These are phyloP conservation scores for Starmera amethionina DNA, from an alignment of 805 yeast genomes.

Conservation along the genomic window DNA sequence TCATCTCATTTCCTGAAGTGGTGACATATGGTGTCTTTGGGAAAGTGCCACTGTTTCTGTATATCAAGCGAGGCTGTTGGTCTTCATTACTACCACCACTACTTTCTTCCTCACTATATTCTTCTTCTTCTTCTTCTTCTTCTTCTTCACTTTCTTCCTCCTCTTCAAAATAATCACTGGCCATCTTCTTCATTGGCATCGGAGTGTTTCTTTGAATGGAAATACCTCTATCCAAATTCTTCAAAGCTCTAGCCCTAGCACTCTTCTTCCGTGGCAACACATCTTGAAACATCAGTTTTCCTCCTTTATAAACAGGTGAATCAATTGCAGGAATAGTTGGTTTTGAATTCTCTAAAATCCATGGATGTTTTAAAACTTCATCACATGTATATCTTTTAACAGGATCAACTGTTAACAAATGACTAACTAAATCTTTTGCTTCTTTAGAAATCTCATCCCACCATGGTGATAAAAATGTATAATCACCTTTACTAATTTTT, in stretches of 20 bases:
- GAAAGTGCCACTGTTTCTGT: neutral
- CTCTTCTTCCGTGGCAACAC: conserved; percentile 26
- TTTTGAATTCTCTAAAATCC: conserved; percentile 41
- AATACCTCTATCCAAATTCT: conserved; percentile 77
- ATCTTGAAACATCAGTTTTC: neutral
- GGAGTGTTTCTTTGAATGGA: conserved; percentile 58
- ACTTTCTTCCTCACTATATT: conserved; percentile 3
- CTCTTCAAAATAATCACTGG: conserved; percentile 17
- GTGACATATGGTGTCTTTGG: conserved; percentile 11
- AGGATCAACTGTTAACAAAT: conserved; percentile 68
- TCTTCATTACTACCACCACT: conserved; percentile 2
- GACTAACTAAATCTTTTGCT: conserved; percentile 59
- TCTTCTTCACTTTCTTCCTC: conserved; percentile 13
- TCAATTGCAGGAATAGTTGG: conserved; percentile 42
- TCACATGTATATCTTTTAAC: conserved; percentile 65
- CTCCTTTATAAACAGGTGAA: conserved; percentile 17
- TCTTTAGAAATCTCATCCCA: conserved; percentile 75
- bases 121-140: conserved; percentile 6
- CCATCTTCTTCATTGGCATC: conserved; percentile 16
- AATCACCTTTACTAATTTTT: conserved; percentile 65
- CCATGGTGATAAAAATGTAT: conserved; percentile 73
- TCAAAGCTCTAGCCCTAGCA: conserved; percentile 72
- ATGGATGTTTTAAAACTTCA: conserved; percentile 74
- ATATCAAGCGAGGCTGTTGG: conserved; percentile 1
- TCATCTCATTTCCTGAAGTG: neutral